Base-by-base conservation (phyloP, 768 basidiomycete genomes). In the Suillus lakei region DNA sequence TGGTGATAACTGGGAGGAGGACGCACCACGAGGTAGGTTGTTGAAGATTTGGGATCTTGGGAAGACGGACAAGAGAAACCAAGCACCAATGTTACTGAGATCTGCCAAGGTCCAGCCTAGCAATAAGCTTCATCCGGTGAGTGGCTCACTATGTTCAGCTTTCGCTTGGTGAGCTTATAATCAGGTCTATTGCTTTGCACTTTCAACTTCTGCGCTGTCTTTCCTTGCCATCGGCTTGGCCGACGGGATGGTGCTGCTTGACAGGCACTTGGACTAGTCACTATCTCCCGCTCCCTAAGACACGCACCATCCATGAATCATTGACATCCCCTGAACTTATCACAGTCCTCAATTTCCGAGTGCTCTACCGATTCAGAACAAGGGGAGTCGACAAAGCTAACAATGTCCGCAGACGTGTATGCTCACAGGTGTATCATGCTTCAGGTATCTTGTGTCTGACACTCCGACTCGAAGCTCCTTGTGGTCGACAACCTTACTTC, bases 1-100 rank as follows among this genome's bases (percentile, higher is more conserved):
- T n/a, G n/a, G n/a, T n/a, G n/a, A 94, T 94, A 4, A 83, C 99
- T 28, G 97, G 96, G 94, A 96, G 79, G 93, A 96, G 74, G 87
- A 89, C 61, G 71, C 82, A 5, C 80, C 88, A 15, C 83, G 87
- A 15, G 84, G 88, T 34, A 91, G 92, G 0, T 72, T 93, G 21
- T 78, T 95, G 55, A 96, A 96, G 75, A 87, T 98, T 56, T 98
- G 96, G 96, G 92, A 96, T 76, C 77, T 98, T 34, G 83, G 86
- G 50, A 88, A 85, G 65, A 82, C 78, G 36, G 90, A 93, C 76
- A 89, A 86, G 80, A 88, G 86, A 73, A 85, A 84, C 10, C 83
- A 82, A 44, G 76, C 81, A 3, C 93, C 92, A 7, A 76, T 80
- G 32, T 82, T 94, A 39, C 80, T 95, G 23, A 88, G 93, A 51